Conservation (phyloP, 441 rosid species). For the Jatropha multifida region DNA sequence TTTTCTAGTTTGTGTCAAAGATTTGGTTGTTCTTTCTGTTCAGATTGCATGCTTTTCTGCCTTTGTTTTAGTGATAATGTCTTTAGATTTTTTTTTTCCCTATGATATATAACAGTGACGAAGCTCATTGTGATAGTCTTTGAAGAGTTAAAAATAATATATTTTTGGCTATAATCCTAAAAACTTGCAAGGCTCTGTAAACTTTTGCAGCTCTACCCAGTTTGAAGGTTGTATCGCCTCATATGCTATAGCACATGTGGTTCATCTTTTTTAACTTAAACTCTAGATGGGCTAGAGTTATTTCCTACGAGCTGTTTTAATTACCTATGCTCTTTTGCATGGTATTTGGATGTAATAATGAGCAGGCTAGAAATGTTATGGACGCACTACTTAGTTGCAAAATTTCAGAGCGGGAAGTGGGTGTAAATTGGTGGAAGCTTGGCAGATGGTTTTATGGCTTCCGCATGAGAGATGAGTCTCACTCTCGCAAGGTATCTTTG, state of each 20-base stretch:
- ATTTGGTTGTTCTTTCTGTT: constrained; percentile 4
- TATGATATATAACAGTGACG: neutral
- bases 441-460: constrained; percentile 66
- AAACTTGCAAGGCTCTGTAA: neutral
- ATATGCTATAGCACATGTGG: neutral
- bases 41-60: neutral
- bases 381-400: constrained; percentile 41
- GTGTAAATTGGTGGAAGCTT: constrained; percentile 73
- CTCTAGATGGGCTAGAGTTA: neutral
- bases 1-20: neutral
- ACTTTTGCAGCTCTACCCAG: neutral
- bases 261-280: neutral
- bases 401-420: constrained; percentile 52
- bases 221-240: neutral
- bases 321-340: neutral
- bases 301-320: neutral
- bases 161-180: neutral
- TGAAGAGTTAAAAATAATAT: neutral
- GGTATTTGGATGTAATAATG: constrained; percentile 4
- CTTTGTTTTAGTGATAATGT: neutral
- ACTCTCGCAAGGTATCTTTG: constrained; percentile 44
- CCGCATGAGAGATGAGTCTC: constrained; percentile 61
- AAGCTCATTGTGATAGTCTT: neutral
- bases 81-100: neutral
- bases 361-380: constrained; percentile 38